Evolutionary conservation across 2,329 filamentous ascomycete genomes (phyloP), one percentile per base, ranked within the genome.

Genomic region (Penicillium oxalicum): DNA sequence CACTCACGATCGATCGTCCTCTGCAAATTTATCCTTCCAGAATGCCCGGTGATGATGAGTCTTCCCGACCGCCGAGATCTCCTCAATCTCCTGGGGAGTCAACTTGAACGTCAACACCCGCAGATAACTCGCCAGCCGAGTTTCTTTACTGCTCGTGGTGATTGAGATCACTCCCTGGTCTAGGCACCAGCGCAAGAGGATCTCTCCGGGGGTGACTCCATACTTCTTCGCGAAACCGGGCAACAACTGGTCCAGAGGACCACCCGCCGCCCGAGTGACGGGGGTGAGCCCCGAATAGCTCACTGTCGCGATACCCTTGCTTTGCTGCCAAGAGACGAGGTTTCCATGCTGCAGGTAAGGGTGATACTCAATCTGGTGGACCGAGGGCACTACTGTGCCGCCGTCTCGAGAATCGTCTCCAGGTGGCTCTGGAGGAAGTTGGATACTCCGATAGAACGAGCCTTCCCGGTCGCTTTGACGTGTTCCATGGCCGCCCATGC

Each of bases 401-500:
- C 73, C 0, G 69, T 72, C 49, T 70, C 61, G 33, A 75, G 67
- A 18, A 78, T 74, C 9, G 74, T 72, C 40, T 80, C 73, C 13
- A 84, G 69, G 50, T 84, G 77, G 24, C 68, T 62, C 25, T 76
- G 72, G 5, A 78, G 65, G 63, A 77, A 85, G 64, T 82, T 84
- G 47, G 78, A 82, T 24, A 84, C 80, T 24, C 81, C 82, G 52
- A 84, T 84, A 5, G 77, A 78, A 46, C 76, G 78, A 4, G 77
- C 74, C 50, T 83, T 77, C 12, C 81, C 81, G 11, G 74, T 64
- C n/a, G 70, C 66, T 54, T 81, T 74, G 35, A 84, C 66, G 35
- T 73, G 65, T 59, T 85, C 81, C 79, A 84, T 81, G 5, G 73
- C 70, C 35, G 74, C 74, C 81, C 81, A 84, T 39, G 77, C 75